phyloP scores from a whole-genome alignment of 257 asterid species.

The Scutellaria barbata region DNA sequence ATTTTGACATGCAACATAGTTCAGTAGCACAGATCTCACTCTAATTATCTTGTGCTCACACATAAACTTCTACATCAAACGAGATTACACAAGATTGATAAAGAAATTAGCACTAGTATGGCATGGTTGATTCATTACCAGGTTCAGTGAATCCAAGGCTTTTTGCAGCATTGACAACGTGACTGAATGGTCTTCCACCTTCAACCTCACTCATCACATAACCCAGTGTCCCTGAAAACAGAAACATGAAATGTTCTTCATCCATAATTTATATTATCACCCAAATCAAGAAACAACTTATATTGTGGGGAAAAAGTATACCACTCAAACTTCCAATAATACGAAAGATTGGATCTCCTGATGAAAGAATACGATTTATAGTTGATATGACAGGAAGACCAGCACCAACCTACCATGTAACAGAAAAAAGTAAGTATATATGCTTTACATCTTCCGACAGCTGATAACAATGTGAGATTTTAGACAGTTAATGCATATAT shows the following conservation, averaged over 20 bases:
- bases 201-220: conserved; percentile 97
- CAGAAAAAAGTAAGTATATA: conserved; percentile 20
- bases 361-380: conserved; percentile 74
- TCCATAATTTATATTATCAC: conserved; percentile 25
- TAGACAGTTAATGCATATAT: background rate
- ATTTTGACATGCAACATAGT: conserved; percentile 16
- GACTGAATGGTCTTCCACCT: conserved; percentile 84
- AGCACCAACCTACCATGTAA: conserved; percentile 84
- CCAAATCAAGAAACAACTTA: conserved; percentile 4
- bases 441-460: conserved; percentile 17
- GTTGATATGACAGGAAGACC: conserved; percentile 95
- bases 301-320: conserved; percentile 33
- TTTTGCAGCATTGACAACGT: conserved; percentile 85
- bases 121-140: conserved; percentile 49
- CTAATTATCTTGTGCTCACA: conserved; percentile 12
- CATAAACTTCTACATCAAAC: background rate
- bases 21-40: background rate
- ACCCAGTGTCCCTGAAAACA: conserved; percentile 81
- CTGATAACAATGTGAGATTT: background rate
- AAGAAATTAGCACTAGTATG: conserved; percentile 14
- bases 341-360: conserved; percentile 75
- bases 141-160: conserved; percentile 95
- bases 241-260: conserved; percentile 29
- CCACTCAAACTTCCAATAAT: conserved; percentile 95
- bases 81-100: conserved; percentile 8